These are phyloP conservation scores for Cyclostephanos invisitatus DNA, from an alignment of 108 stramenopile species.

Conservation along the genomic window DNA sequence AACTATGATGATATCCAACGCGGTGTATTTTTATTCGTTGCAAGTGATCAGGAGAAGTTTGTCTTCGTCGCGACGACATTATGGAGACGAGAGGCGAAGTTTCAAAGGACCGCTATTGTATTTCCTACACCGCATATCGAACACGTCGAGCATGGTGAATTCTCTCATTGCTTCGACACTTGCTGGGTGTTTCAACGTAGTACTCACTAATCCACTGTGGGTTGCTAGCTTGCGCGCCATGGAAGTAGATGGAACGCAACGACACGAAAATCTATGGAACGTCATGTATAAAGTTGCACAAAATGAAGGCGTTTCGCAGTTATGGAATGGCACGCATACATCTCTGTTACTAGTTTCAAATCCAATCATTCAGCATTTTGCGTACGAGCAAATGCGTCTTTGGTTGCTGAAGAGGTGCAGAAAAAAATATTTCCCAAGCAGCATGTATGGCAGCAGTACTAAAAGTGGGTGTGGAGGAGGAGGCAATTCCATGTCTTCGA, in stretches of 20 bases:
- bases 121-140: not conserved
- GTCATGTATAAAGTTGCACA: conserved; percentile 45
- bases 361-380: conserved; percentile 91
- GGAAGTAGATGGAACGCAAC: conserved; percentile 7
- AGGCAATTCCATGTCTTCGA: conserved; percentile 3
- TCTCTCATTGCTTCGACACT: conserved; percentile 65
- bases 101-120: not conserved
- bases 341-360: conserved; percentile 93
- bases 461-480: conserved; percentile 10
- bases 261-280: conserved; percentile 40
- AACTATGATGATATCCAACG: conserved; percentile 70
- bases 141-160: conserved; percentile 22
- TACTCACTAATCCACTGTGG: conserved; percentile 86
- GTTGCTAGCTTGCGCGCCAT: conserved; percentile 78
- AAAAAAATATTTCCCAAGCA: not conserved
- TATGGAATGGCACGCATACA: conserved; percentile 79
- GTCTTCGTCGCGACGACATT: conserved; percentile 11
- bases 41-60: conserved; percentile 49
- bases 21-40: conserved; percentile 76
- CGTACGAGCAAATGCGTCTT: conserved; percentile 85
- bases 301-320: conserved; percentile 46
- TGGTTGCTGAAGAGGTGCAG: conserved; percentile 11
- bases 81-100: not conserved
- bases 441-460: not conserved
- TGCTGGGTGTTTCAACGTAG: conserved; percentile 76